Percentiles rank a stretch among this genome's conserved stretches.
phyloP scores from a whole-genome alignment of 306 rosid genomes.

The Cucurbita maxima region DNA sequence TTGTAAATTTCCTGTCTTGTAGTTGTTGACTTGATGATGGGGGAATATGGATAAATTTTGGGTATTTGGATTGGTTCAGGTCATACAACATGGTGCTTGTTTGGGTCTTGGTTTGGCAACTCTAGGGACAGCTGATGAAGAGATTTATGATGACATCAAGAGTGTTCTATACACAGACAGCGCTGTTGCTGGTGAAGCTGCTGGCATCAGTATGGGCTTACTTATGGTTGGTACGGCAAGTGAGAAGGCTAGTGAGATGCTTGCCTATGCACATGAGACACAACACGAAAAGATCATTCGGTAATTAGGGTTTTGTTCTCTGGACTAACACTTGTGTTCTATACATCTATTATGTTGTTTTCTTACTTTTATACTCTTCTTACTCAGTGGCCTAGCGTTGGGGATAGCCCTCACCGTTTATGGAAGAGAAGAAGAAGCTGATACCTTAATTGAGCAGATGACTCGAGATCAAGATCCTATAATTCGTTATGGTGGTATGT shows the following conservation, averaged over 20 bases:
- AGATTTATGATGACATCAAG: constrained; percentile 73
- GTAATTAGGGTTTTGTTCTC: constrained; percentile 19
- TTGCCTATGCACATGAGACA: constrained; percentile 90
- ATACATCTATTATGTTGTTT: background rate
- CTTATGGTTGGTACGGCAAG: constrained; percentile 99
- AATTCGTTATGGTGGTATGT: constrained; percentile 95
- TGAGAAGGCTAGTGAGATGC: constrained; percentile 96
- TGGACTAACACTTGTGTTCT: background rate
- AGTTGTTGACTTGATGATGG: background rate
- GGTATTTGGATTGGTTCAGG: constrained; percentile 34
- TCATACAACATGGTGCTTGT: constrained; percentile 97
- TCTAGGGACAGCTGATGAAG: constrained; percentile 90
- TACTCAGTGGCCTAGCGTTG: constrained; percentile 66
- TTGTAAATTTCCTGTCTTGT: constrained; percentile 1
- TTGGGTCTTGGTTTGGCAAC: constrained; percentile 95
- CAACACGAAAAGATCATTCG: constrained; percentile 88
- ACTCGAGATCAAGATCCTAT: constrained; percentile 95
- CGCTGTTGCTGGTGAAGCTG: constrained; percentile 98
- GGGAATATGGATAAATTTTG: background rate
- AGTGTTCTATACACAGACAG: constrained; percentile 82
- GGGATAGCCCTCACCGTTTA: constrained; percentile 95
- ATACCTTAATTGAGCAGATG: constrained; percentile 94
- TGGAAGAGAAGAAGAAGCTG: constrained; percentile 98
- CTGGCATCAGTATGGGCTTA: constrained; percentile 94
- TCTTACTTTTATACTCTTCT: constrained; percentile 6